Percentiles rank a stretch among this genome's conserved stretches.
Evolutionary conservation across 2,329 filamentous ascomycete species (phyloP).

Genomic region (Trichoderma arundinaceum): DNA sequence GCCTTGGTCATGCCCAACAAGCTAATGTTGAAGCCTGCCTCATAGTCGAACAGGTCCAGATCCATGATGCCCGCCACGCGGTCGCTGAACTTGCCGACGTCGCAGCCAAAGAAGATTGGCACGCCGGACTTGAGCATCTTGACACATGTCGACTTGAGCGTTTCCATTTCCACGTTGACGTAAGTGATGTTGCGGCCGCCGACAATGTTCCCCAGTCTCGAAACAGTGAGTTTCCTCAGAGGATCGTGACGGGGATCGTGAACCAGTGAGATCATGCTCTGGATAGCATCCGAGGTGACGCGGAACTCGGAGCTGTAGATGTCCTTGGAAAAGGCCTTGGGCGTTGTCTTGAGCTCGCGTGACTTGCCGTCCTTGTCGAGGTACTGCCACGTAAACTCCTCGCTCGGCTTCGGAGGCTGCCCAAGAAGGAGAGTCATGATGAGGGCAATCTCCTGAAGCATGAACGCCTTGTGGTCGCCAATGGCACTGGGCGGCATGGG

Average conservation of each 20-base stretch:
- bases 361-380: slow-evolving; percentile 71
- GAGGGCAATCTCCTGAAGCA: slow-evolving; percentile 79
- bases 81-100: slow-evolving; percentile 84
- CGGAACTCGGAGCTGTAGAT: slow-evolving; percentile 66
- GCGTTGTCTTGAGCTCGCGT: slow-evolving; percentile 67
- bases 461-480: slow-evolving; percentile 67
- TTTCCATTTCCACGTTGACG: slow-evolving; percentile 77
- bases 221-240: slow-evolving; percentile 74
- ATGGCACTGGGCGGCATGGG: slow-evolving; percentile 45
- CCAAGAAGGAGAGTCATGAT: slow-evolving; percentile 85
- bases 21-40: slow-evolving; percentile 79
- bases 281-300: slow-evolving; percentile 65
- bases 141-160: slow-evolving; percentile 75
- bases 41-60: slow-evolving; percentile 75
- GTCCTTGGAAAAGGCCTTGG: slow-evolving; percentile 73
- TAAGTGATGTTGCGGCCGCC: slow-evolving; percentile 78
- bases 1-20: slow-evolving; percentile 78
- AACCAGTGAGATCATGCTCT: slow-evolving; percentile 78
- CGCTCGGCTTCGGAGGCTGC: slow-evolving; percentile 71
- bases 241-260: slow-evolving; percentile 83
- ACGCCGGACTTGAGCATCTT: slow-evolving; percentile 78
- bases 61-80: slow-evolving; percentile 77
- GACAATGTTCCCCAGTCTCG: slow-evolving; percentile 80
- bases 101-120: slow-evolving; percentile 87
- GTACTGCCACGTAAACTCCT: slow-evolving; percentile 81